Evolutionary conservation across 1,284 basidiomycete genomes (phyloP), one percentile per base, ranked within the genome.

Genomic region (Sanguinoderma infundibulare): DNA sequence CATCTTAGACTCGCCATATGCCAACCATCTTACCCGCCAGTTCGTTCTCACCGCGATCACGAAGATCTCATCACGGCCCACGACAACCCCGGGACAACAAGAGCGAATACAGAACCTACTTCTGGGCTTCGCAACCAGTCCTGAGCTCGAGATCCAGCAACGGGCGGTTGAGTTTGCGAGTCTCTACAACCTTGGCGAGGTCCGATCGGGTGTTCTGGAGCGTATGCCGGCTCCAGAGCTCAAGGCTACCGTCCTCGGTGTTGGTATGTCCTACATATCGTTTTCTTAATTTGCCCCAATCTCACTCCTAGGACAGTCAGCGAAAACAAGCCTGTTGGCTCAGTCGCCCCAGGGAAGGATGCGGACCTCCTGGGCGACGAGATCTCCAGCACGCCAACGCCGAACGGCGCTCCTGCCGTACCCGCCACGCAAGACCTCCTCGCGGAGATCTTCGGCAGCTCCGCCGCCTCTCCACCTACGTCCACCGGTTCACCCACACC

Each of bases 181-280:
- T 69, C 75, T 99, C 65, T 92, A 96, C 71, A 83, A 80, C 36
- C 73, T 91, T 17, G 87, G 86, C 22, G 91, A 95, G 44, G 81
- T 96, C 35, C 85, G 90, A 59, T 85, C 87, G n/a, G 98, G 96
- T 49, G 96, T 99, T 0, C 77, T 99, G 61, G 98, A 99, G 79
- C 87, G 95, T 59, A 99, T 99, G 98, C 98, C 98, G 7, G 93
- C 95, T 5, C 98, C 98, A 2, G 97, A 99, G 75, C 80, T 99
- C 70, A 96, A 95, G 77, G 90, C 92, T 24, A 97, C 96, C 3
- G 92, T 98, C 4, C 92, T 96, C 83, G 96, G 94, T 54, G 86
- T 91, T 61, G 92, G 92, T 93, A 67, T 71, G 87, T 81, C 1
- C n/a, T n/a, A 17, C 32, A 26, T n/a, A 5, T 12, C 17, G 49